Conservation (phyloP, 2,329 filamentous ascomycete species). For the Tolypocladium endophyticum region DNA sequence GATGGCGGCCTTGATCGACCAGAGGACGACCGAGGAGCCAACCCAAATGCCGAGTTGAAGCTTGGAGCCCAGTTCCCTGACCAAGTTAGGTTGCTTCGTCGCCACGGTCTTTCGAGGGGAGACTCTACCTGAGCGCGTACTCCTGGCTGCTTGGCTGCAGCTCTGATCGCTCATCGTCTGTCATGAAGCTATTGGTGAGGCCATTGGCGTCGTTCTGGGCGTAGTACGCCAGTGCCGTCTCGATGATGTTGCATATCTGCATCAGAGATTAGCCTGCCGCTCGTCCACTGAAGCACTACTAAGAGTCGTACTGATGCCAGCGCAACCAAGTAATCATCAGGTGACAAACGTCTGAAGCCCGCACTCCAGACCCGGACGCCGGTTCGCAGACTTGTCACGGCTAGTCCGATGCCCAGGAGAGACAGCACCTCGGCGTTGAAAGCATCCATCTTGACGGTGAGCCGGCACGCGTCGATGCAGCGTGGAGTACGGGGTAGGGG, state of each 20-base stretch:
- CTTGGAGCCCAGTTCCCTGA: conserved; percentile 6
- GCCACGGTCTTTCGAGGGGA: too few relatives aligned
- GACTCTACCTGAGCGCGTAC: not conserved
- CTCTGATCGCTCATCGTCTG: not conserved
- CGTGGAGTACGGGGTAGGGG: not conserved
- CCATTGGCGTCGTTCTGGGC: not conserved
- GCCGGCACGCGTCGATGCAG: not conserved
- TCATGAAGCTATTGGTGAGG: conserved; percentile 1
- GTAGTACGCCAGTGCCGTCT: conserved; percentile 1
- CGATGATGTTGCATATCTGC: not conserved
- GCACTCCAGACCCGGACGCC: not conserved
- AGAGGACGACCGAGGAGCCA: conserved; percentile 3
- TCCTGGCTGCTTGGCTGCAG: not conserved
- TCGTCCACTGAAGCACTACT: not conserved
- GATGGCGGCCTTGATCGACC: conserved; percentile 5
- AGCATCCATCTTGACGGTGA: not conserved
- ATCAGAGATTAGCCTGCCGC: not conserved
- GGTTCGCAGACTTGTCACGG: not conserved
- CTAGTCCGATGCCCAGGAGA: not conserved
- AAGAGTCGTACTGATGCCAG: not conserved
- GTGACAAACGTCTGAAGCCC: not conserved
- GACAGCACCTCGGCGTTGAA: not conserved
- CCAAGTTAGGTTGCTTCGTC: not conserved
- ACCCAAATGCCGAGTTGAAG: conserved; percentile 5
- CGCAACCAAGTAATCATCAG: not conserved